Evolutionary conservation across 192 early-diverging fungal genomes (phyloP).

Genomic region (Paraglomus occultum): DNA sequence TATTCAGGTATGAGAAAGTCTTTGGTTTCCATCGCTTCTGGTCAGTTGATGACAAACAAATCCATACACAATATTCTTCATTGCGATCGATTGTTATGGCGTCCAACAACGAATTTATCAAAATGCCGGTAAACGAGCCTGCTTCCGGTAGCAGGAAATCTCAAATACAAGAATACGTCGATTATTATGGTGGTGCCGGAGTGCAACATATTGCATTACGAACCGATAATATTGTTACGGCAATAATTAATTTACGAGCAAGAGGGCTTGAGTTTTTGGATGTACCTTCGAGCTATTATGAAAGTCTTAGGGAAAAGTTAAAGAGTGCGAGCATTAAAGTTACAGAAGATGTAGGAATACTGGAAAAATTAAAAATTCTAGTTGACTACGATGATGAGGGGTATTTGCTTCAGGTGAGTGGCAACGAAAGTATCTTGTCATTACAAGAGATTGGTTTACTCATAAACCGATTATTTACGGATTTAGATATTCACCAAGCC

Average conservation of each 20-base stretch:
- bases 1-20: slow-evolving; percentile 69
- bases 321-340: slow-evolving; percentile 68
- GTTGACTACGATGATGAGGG: slow-evolving; percentile 97
- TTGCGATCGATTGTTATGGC: slow-evolving; percentile 96
- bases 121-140: slow-evolving; percentile 98
- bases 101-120: slow-evolving; percentile 84
- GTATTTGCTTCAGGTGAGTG: slow-evolving; percentile 77
- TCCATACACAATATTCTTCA: slow-evolving; percentile 93
- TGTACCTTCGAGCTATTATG: slow-evolving; percentile 87
- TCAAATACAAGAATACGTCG: slow-evolving; percentile 92
- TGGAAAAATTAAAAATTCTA: slow-evolving; percentile 86
- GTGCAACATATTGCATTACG: slow-evolving; percentile 95
- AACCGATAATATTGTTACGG: slow-evolving; percentile 80
- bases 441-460: background rate
- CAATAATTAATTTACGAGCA: slow-evolving; percentile 75
- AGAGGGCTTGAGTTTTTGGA: slow-evolving; percentile 89
- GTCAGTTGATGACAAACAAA: slow-evolving; percentile 96
- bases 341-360: slow-evolving; percentile 75
- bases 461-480: background rate
- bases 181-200: slow-evolving; percentile 81
- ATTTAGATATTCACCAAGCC: slow-evolving; percentile 81
- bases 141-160: slow-evolving; percentile 90
- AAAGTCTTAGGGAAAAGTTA: slow-evolving; percentile 74
- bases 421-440: background rate
- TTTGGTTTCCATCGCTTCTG: slow-evolving; percentile 99